phyloP scores from a whole-genome alignment of 1,284 basidiomycete species.

The Ustilago shanxiensis region DNA sequence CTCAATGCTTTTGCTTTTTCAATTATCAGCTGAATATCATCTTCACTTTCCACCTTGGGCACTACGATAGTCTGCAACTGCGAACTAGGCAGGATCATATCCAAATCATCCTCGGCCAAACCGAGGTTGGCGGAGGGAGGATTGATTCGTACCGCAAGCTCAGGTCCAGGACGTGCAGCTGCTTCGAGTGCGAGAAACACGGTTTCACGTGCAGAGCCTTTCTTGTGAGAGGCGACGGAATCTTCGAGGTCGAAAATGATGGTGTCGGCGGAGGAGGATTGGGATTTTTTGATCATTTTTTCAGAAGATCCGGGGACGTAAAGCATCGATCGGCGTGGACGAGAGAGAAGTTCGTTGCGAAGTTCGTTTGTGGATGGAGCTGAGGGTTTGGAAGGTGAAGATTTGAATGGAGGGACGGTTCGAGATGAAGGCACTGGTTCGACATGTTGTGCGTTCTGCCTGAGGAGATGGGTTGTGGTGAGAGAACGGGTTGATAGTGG shows the following conservation, averaged over 20 bases:
- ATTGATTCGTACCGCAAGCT: slow-evolving; percentile 68
- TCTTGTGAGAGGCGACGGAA: slow-evolving; percentile 64
- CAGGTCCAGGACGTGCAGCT: slow-evolving; percentile 40
- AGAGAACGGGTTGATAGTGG: neutral
- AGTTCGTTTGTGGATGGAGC: neutral
- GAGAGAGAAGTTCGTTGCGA: slow-evolving; percentile 22
- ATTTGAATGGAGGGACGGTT: neutral
- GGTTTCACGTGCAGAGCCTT: slow-evolving; percentile 59
- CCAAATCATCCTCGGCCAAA: slow-evolving; percentile 61
- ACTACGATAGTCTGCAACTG: slow-evolving; percentile 61
- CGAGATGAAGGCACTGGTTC: neutral
- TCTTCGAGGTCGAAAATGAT: slow-evolving; percentile 69
- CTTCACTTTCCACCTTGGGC: slow-evolving; percentile 65
- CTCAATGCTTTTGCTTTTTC: slow-evolving; percentile 43
- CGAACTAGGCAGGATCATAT: slow-evolving; percentile 56
- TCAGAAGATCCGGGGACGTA: slow-evolving; percentile 67
- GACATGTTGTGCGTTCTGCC: slow-evolving; percentile 6
- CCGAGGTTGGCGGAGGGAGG: slow-evolving; percentile 51
- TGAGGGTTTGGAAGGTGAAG: neutral
- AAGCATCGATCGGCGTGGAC: slow-evolving; percentile 51
- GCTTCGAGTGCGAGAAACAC: slow-evolving; percentile 63
- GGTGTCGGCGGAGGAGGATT: slow-evolving; percentile 51
- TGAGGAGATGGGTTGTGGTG: neutral
- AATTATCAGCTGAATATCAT: slow-evolving; percentile 54
- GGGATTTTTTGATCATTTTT: slow-evolving; percentile 66